phyloP scores from a whole-genome alignment of 176 grass and related monocot species.

The Rhynchospora breviuscula region DNA sequence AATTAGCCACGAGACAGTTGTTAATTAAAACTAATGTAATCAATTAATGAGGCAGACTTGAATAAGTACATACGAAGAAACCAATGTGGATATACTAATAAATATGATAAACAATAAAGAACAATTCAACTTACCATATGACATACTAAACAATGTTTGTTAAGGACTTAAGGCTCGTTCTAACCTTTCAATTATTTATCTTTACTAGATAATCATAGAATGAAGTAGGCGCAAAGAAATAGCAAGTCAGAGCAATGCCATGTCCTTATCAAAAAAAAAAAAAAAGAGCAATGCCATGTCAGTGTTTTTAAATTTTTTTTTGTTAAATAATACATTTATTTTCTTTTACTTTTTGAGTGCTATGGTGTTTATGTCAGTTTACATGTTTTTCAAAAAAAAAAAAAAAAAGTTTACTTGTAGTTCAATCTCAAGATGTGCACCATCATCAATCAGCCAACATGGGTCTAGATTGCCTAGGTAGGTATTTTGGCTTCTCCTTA shows the following conservation, averaged over 20 bases:
- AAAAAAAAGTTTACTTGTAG: too few relatives aligned
- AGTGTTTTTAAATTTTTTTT: neutral
- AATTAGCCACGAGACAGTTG: neutral
- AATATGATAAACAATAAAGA: neutral
- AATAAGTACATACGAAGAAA: neutral
- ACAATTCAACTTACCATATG: neutral
- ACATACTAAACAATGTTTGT: neutral
- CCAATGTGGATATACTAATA: slow-evolving; percentile 3
- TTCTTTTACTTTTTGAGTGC: neutral
- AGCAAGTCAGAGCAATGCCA: neutral
- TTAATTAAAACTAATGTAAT: neutral
- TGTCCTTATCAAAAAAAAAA: too few relatives aligned
- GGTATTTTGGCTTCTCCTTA: too few relatives aligned
- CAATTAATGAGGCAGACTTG: neutral
- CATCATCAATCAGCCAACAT: too few relatives aligned
- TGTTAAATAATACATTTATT: neutral
- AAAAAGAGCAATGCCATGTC: neutral
- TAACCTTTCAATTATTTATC: neutral
- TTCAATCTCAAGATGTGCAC: too few relatives aligned
- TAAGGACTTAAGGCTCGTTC: neutral
- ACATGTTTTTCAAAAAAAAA: too few relatives aligned
- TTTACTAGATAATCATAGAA: neutral
- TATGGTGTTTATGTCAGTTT: neutral
- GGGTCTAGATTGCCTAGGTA: too few relatives aligned
- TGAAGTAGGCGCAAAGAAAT: neutral